Conservation (phyloP, 1,139 yeast species). For the Magnusiomyces fungicola region DNA sequence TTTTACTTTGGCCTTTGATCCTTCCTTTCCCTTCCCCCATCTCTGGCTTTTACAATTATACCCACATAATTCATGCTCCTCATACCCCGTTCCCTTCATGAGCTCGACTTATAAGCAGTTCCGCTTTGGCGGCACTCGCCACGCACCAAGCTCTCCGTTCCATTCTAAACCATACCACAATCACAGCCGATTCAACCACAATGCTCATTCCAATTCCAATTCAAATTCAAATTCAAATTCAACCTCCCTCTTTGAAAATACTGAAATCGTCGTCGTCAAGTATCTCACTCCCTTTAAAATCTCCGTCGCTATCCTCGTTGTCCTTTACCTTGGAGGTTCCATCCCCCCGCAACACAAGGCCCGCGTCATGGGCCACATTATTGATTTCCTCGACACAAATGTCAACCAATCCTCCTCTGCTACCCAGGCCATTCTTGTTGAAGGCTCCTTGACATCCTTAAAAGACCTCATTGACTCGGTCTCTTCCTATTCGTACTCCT, state of each 20-base stretch:
- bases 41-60: too few species aligned
- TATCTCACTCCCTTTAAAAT: slow-evolving; percentile 27
- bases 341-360: slow-evolving; percentile 17
- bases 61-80: too few species aligned
- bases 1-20: too few species aligned
- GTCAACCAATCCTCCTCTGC: neutral
- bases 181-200: too few species aligned
- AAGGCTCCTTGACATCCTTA: neutral
- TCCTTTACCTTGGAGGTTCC: slow-evolving; percentile 22
- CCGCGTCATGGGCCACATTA: slow-evolving; percentile 20
- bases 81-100: too few species aligned
- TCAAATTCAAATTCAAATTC: neutral
- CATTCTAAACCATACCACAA: too few species aligned
- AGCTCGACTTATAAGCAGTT: too few species aligned
- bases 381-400: slow-evolving; percentile 21
- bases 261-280: slow-evolving; percentile 11
- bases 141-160: too few species aligned
- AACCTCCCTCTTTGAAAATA: neutral
- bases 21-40: too few species aligned
- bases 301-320: slow-evolving; percentile 20
- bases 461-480: neutral
- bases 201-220: too few species aligned
- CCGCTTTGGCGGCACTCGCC: too few species aligned
- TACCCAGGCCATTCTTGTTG: neutral
- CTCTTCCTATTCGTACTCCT: neutral